phyloP scores from a whole-genome alignment of 2,329 filamentous ascomycete genomes.

The Verticillium albo-atrum region DNA sequence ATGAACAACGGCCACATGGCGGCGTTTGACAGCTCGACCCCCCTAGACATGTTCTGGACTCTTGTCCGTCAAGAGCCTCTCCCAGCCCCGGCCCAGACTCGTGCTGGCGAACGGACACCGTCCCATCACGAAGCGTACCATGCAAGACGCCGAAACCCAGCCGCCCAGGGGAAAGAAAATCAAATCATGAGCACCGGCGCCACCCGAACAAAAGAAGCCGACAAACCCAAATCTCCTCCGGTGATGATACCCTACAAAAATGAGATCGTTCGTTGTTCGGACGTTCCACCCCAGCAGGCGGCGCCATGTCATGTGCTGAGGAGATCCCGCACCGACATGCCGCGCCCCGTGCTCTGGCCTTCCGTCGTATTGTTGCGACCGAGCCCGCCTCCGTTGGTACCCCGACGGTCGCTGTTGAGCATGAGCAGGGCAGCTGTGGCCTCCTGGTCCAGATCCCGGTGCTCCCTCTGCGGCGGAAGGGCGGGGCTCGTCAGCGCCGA shows the following conservation, averaged over 20 bases:
- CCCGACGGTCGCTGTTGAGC: slow-evolving; percentile 74
- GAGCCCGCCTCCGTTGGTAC: slow-evolving; percentile 36
- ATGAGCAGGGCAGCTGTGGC: slow-evolving; percentile 84
- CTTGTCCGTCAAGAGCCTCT: not conserved
- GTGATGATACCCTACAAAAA: not conserved
- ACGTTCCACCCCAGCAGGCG: not conserved
- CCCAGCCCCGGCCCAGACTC: not conserved
- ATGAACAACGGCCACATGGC: not conserved
- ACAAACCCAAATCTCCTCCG: not conserved
- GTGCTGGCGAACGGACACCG: not conserved
- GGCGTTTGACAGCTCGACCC: not conserved
- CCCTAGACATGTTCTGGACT: not conserved
- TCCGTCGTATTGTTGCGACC: slow-evolving; percentile 38
- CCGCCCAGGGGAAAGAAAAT: not conserved
- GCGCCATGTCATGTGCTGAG: slow-evolving; percentile 41
- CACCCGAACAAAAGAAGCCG: not conserved
- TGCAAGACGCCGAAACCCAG: not conserved
- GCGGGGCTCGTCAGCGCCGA: slow-evolving; percentile 57
- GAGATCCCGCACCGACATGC: slow-evolving; percentile 51
- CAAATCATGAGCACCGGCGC: not conserved
- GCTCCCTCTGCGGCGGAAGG: slow-evolving; percentile 41
- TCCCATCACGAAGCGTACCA: not conserved
- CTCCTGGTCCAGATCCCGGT: slow-evolving; percentile 62
- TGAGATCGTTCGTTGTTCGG: not conserved
- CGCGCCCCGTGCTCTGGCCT: slow-evolving; percentile 28